phyloP scores from a whole-genome alignment of 208 protist genomes.

The Herpetomonas tarakana region DNA sequence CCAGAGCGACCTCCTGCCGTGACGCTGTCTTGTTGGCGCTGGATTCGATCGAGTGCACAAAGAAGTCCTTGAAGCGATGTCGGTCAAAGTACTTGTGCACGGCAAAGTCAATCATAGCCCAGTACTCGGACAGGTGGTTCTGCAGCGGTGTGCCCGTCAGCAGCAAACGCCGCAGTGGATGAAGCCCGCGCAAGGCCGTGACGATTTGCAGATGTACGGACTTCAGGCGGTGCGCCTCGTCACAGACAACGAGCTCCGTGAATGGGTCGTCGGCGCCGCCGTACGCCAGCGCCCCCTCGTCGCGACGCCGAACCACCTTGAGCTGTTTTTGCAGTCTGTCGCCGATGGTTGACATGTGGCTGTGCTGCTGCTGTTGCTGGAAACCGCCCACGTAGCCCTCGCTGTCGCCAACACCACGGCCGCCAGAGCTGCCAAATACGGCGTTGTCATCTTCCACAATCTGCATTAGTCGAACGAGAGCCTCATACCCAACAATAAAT shows the following conservation, averaged over 20 bases:
- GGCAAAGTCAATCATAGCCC: conserved; percentile 89
- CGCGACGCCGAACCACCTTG: conserved; percentile 10
- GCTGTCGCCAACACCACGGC: not conserved
- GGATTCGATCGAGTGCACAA: conserved; percentile 71
- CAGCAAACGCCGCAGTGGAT: conserved; percentile 81
- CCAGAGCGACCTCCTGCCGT: conserved; percentile 44
- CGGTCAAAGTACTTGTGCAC: conserved; percentile 75
- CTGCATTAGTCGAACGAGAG: conserved; percentile 52
- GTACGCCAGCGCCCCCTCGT: conserved; percentile 28
- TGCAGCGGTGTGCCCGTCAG: conserved; percentile 93
- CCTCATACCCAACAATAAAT: conserved; percentile 75
- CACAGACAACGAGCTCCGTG: conserved; percentile 89
- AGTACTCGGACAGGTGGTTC: conserved; percentile 92
- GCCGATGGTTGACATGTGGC: not conserved
- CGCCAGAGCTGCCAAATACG: conserved; percentile 2
- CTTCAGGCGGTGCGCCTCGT: conserved; percentile 93
- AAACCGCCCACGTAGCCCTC: not conserved
- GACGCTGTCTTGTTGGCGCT: conserved; percentile 47
- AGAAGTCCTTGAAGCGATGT: conserved; percentile 65
- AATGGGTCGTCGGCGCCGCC: conserved; percentile 34
- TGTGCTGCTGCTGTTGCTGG: not conserved
- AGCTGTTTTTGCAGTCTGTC: conserved; percentile 7
- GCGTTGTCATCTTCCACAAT: conserved; percentile 28
- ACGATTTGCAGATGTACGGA: conserved; percentile 74
- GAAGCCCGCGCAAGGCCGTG: conserved; percentile 50